Base-by-base conservation (phyloP, 1,284 basidiomycete species). In the Trichosporon asahii region DNA sequence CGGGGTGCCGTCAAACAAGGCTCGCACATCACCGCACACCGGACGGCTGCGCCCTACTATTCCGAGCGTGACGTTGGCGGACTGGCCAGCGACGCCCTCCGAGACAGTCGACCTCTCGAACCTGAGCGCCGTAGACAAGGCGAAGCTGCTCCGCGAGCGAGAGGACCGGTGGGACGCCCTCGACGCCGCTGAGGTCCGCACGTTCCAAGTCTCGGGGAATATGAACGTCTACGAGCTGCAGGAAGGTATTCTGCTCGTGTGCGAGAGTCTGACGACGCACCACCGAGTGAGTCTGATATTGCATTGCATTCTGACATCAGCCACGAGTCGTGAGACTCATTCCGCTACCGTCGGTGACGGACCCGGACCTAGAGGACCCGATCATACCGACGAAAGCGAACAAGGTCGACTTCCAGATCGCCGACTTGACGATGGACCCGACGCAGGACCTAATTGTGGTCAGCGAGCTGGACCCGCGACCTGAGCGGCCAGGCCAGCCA, bases 381-480 rank as follows among this genome's bases (percentile, higher is more conserved):
- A 68, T 71, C 15, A 2, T 74, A 2, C 74, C 75, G 11, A 73
- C 69, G 18, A 75, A 75, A 37, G 70, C 75, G 3, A 61, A 66
- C 65, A 73, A 74, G 46, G 67, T 81, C 4, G 55, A 68, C 21
- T 80, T 82, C 66, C 65, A 76, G 12, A 80, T 83, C n/a, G 79
- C 82, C 1, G 82, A 84, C 69, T 68, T 84, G 46, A 84, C 82
- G 12, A 81, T 84, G 79, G 82, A 84, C 64, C 82, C 82, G 3
- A 78, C 79, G 1, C 82, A 84, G 70, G 82, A 84, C 66, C 74
- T 84, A 46, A 78, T 84, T 11, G 80, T 84, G 5, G 78, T 82
- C 64, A 77, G 76, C 70, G 82, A 83, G 72, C 69, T 77, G 60
- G 46, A 66, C 29, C 49, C 65, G n/a, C 12, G 44, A 12, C 46